A percentile compares a stretch with the other conserved stretches of the same genome.
phyloP scores from a whole-genome alignment of 495 filamentous ascomycete species.

The Parmelia sp. region DNA sequence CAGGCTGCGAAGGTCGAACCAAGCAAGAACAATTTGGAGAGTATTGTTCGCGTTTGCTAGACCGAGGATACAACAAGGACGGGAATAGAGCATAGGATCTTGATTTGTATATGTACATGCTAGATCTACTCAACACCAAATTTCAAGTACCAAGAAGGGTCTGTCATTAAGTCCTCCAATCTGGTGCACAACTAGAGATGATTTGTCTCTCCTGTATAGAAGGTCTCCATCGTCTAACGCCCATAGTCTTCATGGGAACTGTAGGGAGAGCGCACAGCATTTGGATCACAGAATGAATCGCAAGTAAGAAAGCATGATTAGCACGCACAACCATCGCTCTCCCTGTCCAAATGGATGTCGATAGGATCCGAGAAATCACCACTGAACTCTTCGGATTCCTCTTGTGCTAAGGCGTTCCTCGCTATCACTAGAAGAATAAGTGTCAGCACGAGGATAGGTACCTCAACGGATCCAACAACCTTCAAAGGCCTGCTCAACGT shows the following conservation, averaged over 20 bases:
- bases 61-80: background rate
- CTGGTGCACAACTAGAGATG: background rate
- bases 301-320: slow-evolving; percentile 29
- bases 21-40: background rate
- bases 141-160: background rate
- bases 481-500: slow-evolving; percentile 98
- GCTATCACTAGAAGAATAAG: slow-evolving; percentile 68
- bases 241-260: slow-evolving; percentile 7
- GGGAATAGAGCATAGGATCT: background rate
- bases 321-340: slow-evolving; percentile 87
- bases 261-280: slow-evolving; percentile 3
- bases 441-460: slow-evolving; percentile 16
- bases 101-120: background rate
- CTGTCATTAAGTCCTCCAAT: slow-evolving; percentile 3
- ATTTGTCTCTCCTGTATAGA: background rate
- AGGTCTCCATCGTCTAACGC: background rate
- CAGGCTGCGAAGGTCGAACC: background rate
- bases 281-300: background rate
- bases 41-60: background rate
- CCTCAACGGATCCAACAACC: slow-evolving; percentile 43
- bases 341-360: slow-evolving; percentile 90
- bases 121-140: background rate
- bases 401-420: slow-evolving; percentile 87
- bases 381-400: slow-evolving; percentile 87
- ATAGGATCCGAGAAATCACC: slow-evolving; percentile 96